phyloP scores from a whole-genome alignment of 1,139 yeast genomes.

The Hemisphaericaspora lyxosophila region DNA sequence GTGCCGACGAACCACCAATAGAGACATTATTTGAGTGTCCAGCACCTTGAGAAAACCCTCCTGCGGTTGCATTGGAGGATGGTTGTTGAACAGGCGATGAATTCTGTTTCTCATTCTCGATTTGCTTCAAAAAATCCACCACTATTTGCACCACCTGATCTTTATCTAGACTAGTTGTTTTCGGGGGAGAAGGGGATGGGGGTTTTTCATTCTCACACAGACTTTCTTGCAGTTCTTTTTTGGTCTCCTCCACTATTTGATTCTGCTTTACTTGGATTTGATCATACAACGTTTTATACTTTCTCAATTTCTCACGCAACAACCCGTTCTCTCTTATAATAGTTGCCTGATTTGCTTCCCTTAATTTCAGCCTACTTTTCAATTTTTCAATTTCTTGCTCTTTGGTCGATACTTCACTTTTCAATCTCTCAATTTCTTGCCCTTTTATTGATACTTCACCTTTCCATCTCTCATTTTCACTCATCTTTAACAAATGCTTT shows the following conservation, averaged over 20 bases:
- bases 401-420: not conserved
- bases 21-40: too few species aligned
- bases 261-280: not conserved
- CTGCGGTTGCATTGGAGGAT: not conserved
- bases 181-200: not conserved
- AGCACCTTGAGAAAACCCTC: too few species aligned
- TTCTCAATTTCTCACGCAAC: slow-evolving; percentile 6
- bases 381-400: not conserved
- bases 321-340: not conserved
- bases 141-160: too few species aligned
- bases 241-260: not conserved
- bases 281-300: slow-evolving; percentile 7
- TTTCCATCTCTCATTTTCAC: not conserved
- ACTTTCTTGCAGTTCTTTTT: not conserved
- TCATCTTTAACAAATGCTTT: not conserved
- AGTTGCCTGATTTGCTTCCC: not conserved
- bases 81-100: not conserved
- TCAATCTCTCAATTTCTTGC: not conserved
- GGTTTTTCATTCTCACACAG: not conserved
- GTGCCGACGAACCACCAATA: not conserved
- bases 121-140: too few species aligned
- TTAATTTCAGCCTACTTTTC: not conserved
- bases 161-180: too few species aligned
- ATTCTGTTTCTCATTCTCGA: not conserved
- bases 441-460: not conserved